Evolutionary conservation across 225 moss, liverwort and hornwort species (phyloP), one percentile per base, ranked within the genome.

Genomic region (Climacium dendroides): DNA sequence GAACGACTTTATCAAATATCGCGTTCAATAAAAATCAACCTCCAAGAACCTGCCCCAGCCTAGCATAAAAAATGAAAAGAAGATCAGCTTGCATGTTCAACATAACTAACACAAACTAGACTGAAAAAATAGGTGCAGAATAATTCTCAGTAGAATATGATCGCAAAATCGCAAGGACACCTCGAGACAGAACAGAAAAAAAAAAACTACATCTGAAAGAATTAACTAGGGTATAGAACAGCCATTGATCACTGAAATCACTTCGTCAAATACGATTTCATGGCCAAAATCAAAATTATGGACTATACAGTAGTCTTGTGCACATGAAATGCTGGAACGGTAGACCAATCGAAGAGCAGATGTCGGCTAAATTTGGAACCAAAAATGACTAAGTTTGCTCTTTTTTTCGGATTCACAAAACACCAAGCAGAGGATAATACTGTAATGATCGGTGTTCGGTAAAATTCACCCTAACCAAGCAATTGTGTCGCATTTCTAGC

Each of bases 31-130:
- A 41, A 87, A 30, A 89, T 87, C 77, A 81, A 59, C 52, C 82
- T 87, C 89, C 87, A 78, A 60, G 77, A 69, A 78, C 81, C 87
- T 91, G 91, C 59, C 85, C 57, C 85, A 85, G 72, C 77, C 73
- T 43, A 61, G 45, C 78, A 85, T 55, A 48, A 34, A 70, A 89
- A 81, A 41, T 72, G 41, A 87, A 63, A 57, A 61, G 71, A 53
- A 83, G 62, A 59, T 85, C 53, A 89, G 43, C 30, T 64, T 28
- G 63, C 57, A 59, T 79, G 29, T 50, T 83, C 73, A 86, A 83
- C 66, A 74, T 41, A 83, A 83, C 66, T 53, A 66, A 43, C 50
- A 79, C 47, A 86, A 65, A 79, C 18, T 43, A 83, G 60, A 74
- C 59, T 59, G 59, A 81, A 81, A 81, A 81, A 52, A 71, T 54